phyloP scores from a whole-genome alignment of 345 rosid species.

The Moringa oleifera region DNA sequence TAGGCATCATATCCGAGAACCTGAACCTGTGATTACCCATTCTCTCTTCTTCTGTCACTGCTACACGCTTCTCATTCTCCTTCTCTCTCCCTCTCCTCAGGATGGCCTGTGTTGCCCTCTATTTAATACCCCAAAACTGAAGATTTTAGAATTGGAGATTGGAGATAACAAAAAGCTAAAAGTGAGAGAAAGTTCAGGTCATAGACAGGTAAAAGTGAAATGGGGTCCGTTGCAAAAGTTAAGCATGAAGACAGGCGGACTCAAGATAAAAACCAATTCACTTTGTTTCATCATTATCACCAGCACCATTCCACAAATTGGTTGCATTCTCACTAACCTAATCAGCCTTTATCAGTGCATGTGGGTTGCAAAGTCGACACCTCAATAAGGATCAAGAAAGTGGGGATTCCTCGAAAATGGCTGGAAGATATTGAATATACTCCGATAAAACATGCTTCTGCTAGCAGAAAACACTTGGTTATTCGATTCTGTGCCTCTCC shows the following conservation, averaged over 20 bases:
- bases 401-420: too few species aligned
- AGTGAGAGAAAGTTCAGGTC: background rate
- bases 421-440: too few species aligned
- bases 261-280: background rate
- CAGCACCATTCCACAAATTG: too few species aligned
- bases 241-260: constrained; percentile 8
- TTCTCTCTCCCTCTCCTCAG: constrained; percentile 8
- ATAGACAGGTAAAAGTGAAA: background rate
- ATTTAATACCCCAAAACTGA: constrained; percentile 11
- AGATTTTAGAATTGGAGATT: constrained; percentile 3
- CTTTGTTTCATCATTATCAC: too few species aligned
- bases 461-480: too few species aligned
- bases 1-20: constrained; percentile 59
- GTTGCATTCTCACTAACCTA: too few species aligned
- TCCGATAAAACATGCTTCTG: too few species aligned
- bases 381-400: too few species aligned
- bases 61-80: constrained; percentile 5
- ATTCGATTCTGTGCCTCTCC: too few species aligned
- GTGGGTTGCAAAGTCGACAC: background rate
- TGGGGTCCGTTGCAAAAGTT: constrained; percentile 10
- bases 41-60: constrained; percentile 15
- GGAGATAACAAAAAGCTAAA: background rate
- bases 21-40: constrained; percentile 67
- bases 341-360: too few species aligned
- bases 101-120: constrained; percentile 5